Evolutionary conservation across 164 flowering plant species (phyloP), one percentile per base, ranked within the genome.

Genomic region (Vitis rupestris): DNA sequence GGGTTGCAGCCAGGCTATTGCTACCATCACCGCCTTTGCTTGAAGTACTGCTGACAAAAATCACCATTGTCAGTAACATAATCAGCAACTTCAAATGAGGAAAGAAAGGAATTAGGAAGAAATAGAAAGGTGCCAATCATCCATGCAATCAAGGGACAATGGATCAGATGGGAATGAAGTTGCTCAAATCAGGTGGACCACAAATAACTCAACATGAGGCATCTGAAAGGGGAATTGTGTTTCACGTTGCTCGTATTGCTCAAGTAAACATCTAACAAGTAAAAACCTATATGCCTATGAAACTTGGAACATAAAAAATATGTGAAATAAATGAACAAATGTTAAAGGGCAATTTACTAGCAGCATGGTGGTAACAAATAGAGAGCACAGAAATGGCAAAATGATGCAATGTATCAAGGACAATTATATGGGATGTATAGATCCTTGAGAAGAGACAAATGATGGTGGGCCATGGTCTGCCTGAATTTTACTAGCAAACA

Each of bases 41-140:
- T 8, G 50, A 48, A 8, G 13, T 27, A 54, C 16, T 29, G 30
- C 69, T 66, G 50, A 23, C 50, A n/a, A 58, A 68, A 68, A 56
- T 67, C 61, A 56, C 70, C 56, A 47, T 47, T 17, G 50, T 67
- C 70, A 56, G 62, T 67, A 44, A 64, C 50, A 66, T 55, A 56
- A 57, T 19, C 47, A 8, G 13, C 16, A 47, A 27, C 47, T 31
- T 19, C 49, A 37, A 64, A 50, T 37, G 44, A 37, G 44, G 44
- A 3, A 37, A 37, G 44, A 3, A 37, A 37, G 44, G 44, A 37
- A 37, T 6, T 37, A 37, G 44, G 44, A 64, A 13, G 16, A 8
- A 17, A 57, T n/a, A 16, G 16, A 16, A 16, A 57, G n/a, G 56
- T 53, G 56, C 15, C 56, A 53, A 11, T 53, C n/a, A 13, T 53